A percentile compares a stretch with the other conserved stretches of the same genome.
Evolutionary conservation across 2,329 filamentous ascomycete species (phyloP).

Genomic region (Colletotrichum sp.): DNA sequence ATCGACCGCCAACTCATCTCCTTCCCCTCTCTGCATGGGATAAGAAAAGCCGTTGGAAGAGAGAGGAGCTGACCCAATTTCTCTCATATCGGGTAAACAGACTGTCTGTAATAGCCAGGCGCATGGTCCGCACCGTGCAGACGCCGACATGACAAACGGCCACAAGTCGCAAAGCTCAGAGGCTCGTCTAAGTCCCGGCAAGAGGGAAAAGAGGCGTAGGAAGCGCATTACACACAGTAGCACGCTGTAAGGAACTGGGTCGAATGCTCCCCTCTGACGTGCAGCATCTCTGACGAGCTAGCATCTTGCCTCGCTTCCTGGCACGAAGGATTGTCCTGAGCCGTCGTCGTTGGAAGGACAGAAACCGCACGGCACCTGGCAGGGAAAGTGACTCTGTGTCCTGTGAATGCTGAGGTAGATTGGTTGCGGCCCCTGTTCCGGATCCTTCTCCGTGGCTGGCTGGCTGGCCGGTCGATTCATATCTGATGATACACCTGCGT

Average conservation of each 20-base stretch:
- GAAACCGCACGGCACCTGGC: background rate
- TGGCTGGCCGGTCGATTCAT: background rate
- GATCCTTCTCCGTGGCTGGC: background rate
- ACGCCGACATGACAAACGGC: background rate
- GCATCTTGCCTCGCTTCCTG: background rate
- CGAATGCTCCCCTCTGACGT: constrained; percentile 12
- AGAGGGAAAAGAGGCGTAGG: background rate
- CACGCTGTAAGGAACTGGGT: background rate
- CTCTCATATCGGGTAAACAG: constrained; percentile 14
- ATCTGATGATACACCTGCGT: background rate
- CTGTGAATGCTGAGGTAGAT: background rate
- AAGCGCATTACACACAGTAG: background rate
- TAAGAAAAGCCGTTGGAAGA: background rate
- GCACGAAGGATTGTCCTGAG: background rate
- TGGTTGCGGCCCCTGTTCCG: background rate
- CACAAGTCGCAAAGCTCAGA: background rate
- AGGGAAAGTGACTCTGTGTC: background rate
- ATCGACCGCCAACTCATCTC: constrained; percentile 20
- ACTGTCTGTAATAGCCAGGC: background rate
- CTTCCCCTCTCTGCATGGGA: constrained; percentile 10
- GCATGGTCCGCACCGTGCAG: constrained; percentile 1
- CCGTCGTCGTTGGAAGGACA: background rate
- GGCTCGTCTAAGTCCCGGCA: background rate
- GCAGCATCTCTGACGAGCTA: constrained; percentile 10
- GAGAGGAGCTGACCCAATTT: constrained; percentile 1